Percentiles rank a stretch among this genome's conserved stretches.
Evolutionary conservation across 83 land plant species (phyloP).

Genomic region (Thuja plicata): DNA sequence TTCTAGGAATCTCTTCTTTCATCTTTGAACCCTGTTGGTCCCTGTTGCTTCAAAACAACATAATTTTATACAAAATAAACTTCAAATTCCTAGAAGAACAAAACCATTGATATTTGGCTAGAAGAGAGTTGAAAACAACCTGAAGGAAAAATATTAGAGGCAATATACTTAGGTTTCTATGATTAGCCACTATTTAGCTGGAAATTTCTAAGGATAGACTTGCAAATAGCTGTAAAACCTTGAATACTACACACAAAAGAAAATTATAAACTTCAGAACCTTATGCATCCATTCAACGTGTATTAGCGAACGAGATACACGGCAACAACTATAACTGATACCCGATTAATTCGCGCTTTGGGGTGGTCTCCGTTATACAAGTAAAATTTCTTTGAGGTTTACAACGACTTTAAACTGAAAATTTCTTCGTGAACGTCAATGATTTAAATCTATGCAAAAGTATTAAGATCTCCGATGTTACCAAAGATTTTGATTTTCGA

Average conservation of each 20-base stretch:
- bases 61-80: background rate
- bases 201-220: background rate
- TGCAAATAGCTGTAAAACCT: background rate
- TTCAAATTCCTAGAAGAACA: background rate
- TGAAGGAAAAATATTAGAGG: background rate
- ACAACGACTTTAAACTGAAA: background rate
- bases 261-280: background rate
- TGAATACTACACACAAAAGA: background rate
- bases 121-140: background rate
- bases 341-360: background rate
- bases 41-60: background rate
- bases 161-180: background rate
- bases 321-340: background rate
- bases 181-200: background rate
- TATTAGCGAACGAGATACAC: background rate
- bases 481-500: background rate
- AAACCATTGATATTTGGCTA: background rate
- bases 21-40: constrained; percentile 5
- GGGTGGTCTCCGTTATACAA: background rate
- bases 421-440: background rate
- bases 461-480: background rate
- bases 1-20: constrained; percentile 15
- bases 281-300: background rate
- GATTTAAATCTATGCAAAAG: background rate
- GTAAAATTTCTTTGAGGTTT: background rate